A percentile compares a stretch with the other conserved stretches of the same genome.
Evolutionary conservation across 106 monocot genomes (phyloP).

Genomic region (Dendrobium huoshanense): DNA sequence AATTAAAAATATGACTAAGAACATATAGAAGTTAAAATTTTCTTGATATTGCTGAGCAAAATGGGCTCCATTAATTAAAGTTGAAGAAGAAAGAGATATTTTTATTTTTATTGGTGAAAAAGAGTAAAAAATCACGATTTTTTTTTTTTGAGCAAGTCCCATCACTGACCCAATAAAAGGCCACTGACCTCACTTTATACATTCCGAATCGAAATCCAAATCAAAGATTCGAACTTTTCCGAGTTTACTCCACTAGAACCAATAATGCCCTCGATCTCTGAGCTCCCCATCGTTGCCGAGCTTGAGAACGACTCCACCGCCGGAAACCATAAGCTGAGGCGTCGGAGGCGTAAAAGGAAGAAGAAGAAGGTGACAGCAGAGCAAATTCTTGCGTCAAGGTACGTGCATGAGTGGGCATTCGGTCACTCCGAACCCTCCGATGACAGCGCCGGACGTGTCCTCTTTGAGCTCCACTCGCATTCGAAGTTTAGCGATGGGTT

Average conservation of each 20-base stretch:
- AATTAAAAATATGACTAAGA: no score
- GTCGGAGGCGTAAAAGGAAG: constrained; percentile 17
- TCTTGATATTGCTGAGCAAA: no score
- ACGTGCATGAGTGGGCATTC: constrained; percentile 33
- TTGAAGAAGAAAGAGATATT: no score
- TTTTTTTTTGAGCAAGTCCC: no score
- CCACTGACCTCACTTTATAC: neutral
- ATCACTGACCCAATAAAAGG: neutral
- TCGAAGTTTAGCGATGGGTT: constrained; percentile 48
- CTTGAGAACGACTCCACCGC: neutral
- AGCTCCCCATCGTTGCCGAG: neutral
- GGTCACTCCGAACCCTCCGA: neutral
- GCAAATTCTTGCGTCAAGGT: constrained; percentile 22
- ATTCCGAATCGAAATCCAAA: neutral
- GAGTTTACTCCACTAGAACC: neutral
- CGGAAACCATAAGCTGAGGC: constrained; percentile 13
- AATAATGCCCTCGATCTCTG: constrained; percentile 2
- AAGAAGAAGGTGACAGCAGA: constrained; percentile 22
- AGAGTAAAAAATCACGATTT: no score
- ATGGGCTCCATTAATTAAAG: no score
- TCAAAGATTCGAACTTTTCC: constrained; percentile 2
- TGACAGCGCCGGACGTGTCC: constrained; percentile 7
- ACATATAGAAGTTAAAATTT: no score
- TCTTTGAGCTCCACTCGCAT: constrained; percentile 48
- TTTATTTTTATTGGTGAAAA: no score